phyloP scores from a whole-genome alignment of 2,329 filamentous ascomycete genomes.

The Tolypocladium pustulatum region DNA sequence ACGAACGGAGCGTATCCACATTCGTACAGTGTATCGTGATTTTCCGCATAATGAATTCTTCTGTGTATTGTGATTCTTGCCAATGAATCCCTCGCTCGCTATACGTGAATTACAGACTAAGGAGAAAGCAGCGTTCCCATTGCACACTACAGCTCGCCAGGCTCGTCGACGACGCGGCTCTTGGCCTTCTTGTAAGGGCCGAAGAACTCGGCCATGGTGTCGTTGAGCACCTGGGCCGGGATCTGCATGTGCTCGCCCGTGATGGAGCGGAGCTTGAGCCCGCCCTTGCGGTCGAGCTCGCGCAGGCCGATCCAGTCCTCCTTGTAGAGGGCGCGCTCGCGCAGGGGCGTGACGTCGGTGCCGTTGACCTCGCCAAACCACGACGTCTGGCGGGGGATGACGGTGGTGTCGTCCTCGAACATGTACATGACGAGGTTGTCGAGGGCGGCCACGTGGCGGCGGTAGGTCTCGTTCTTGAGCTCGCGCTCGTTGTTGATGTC shows the following conservation, averaged over 20 bases:
- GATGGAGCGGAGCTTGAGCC: conserved; percentile 61
- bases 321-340: conserved; percentile 62
- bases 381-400: conserved; percentile 79
- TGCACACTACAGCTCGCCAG: conserved; percentile 25
- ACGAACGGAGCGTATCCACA: background rate
- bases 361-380: conserved; percentile 86
- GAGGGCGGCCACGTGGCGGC: conserved; percentile 55
- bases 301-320: conserved; percentile 92
- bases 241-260: conserved; percentile 80
- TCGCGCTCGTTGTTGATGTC: conserved; percentile 91
- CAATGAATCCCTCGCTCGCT: background rate
- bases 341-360: conserved; percentile 56
- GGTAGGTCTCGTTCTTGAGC: conserved; percentile 65
- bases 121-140: background rate
- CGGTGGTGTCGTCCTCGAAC: conserved; percentile 77
- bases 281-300: conserved; percentile 66
- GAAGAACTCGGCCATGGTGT: conserved; percentile 58
- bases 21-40: background rate
- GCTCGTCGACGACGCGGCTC: conserved; percentile 17
- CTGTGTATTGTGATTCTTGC: too few species aligned
- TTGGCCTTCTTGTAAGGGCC: conserved; percentile 37
- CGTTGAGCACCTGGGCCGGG: conserved; percentile 51
- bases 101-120: background rate
- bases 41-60: too few species aligned
- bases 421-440: conserved; percentile 80